Conservation (phyloP, 1,284 basidiomycete species). For the Peniophora sp. region DNA sequence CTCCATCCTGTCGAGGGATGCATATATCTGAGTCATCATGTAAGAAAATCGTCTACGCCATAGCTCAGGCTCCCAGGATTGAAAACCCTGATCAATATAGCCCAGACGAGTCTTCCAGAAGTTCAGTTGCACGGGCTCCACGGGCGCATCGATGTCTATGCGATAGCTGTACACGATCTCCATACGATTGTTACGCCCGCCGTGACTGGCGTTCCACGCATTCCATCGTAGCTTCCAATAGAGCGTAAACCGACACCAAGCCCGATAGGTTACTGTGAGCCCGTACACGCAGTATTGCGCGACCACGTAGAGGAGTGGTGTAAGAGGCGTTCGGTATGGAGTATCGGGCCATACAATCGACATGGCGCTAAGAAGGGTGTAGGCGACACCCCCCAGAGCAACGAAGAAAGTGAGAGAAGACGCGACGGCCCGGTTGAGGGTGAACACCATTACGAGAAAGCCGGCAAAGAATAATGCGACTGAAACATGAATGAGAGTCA, state of each 20-base stretch:
- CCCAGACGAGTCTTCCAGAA: too few species aligned
- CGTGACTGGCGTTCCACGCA: background rate
- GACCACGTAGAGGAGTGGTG: background rate
- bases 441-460: conserved; percentile 4
- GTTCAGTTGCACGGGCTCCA: too few species aligned
- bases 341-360: background rate
- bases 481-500: conserved; percentile 5
- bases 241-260: background rate
- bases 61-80: too few species aligned
- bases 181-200: background rate
- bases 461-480: conserved; percentile 6
- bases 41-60: too few species aligned
- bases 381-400: background rate
- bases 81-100: too few species aligned
- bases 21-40: too few species aligned
- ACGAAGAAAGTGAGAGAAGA: too few species aligned
- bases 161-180: background rate
- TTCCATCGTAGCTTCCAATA: background rate
- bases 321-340: background rate
- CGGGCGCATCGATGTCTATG: background rate
- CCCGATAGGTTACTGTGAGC: background rate
- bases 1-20: too few species aligned
- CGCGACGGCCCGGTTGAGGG: conserved; percentile 1
- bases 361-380: background rate
- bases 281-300: background rate